Evolutionary conservation across 2,329 filamentous ascomycete species (phyloP).

Genomic region (Colletotrichum spaethianum): DNA sequence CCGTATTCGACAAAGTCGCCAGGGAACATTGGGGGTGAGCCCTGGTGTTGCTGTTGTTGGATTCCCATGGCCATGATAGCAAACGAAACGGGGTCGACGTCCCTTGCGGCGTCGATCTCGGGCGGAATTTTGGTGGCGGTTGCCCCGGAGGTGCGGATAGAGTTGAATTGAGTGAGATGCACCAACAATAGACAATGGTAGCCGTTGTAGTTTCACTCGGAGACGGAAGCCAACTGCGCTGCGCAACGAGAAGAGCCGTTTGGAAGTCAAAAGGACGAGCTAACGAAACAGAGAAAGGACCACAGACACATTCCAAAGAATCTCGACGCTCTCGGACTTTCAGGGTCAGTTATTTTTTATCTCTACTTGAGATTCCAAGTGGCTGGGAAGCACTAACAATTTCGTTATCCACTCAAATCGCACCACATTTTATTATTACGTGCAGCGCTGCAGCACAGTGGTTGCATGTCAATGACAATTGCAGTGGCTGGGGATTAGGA

Average conservation of each 20-base stretch:
- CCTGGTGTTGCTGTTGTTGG: slow-evolving; percentile 34
- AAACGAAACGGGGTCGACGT: slow-evolving; percentile 19
- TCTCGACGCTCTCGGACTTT: slow-evolving; percentile 5
- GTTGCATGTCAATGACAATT: slow-evolving; percentile 8
- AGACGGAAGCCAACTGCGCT: background rate
- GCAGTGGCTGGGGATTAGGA: slow-evolving; percentile 12
- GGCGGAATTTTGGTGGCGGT: slow-evolving; percentile 1
- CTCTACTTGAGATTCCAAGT: slow-evolving; percentile 2
- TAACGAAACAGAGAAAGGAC: background rate
- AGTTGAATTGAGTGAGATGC: background rate
- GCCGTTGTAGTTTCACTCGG: background rate
- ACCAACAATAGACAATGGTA: background rate
- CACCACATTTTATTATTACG: slow-evolving; percentile 22
- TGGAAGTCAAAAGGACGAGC: background rate
- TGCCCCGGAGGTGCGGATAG: background rate
- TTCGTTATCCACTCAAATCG: slow-evolving; percentile 16
- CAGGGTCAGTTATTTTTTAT: background rate
- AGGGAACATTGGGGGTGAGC: slow-evolving; percentile 33
- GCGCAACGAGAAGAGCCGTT: background rate
- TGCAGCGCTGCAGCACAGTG: slow-evolving; percentile 6
- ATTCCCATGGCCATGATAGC: slow-evolving; percentile 39
- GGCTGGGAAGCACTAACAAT: slow-evolving; percentile 26
- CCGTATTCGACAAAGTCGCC: slow-evolving; percentile 37
- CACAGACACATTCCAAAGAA: slow-evolving; percentile 2
- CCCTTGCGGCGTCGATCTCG: background rate